Base-by-base conservation (phyloP, 2,329 filamentous ascomycete genomes). In the Fusarium lateritium region DNA sequence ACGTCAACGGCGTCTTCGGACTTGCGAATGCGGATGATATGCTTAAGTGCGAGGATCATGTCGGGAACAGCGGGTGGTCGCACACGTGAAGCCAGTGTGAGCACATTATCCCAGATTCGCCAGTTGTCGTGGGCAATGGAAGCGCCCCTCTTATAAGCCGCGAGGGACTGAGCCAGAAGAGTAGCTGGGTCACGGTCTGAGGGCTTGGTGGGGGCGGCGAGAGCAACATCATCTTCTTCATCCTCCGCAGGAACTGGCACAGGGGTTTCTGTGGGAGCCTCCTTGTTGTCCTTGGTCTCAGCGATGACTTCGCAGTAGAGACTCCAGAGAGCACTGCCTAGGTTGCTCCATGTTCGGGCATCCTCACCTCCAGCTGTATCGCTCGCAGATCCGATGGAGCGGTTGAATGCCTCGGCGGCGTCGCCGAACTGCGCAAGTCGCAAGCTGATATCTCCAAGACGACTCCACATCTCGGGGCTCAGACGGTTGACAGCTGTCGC, bases 81-180 rank as follows among this genome's bases (percentile, higher is more conserved):
- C 28, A 96, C 87, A 3, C 93, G 92, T 0, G 92, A 89, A 0
- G 93, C 92, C 22, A 98, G 90, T 0, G 94, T 96, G 59, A 99
- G 88, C 17, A 98, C 91, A 74, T 99, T 99, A 77, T 97, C 93
- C 95, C 95, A 98, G 78, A 99, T 98, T 72, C 93, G 90, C 86
- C 92, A 93, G 81, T 95, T 95, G 73, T 94, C 91, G 78, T 93
- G 88, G 51, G 97, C 94, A 24, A 97, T 87, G 6, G 88, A 86
- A 1, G 94, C 94, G 11, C 94, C 96, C 67, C 92, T 91, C 77
- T 97, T 96, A 79, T 97, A 93, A 0, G 96, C 95, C 7, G 88
- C 84, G 1, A 99, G 87, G 0, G 96, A 90, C 76, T 97, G 93
- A 1, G 86, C 83, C 3, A 94, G 86, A 54, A 93, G 84, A 47